phyloP scores from a whole-genome alignment of 1,284 basidiomycete genomes.

The Austropuccinia psidii region DNA sequence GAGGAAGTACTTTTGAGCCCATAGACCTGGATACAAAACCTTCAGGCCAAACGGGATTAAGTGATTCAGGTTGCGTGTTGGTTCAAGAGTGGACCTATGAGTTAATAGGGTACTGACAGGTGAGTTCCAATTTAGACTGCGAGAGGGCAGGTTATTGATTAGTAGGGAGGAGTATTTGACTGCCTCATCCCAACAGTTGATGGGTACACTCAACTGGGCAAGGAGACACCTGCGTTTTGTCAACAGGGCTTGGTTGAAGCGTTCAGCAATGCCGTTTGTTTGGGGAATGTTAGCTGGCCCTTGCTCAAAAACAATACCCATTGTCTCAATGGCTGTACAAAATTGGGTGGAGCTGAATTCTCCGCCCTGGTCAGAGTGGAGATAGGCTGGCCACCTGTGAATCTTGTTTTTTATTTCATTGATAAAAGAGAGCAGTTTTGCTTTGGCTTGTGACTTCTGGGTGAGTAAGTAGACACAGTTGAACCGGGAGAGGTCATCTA shows the following conservation, averaged over 20 bases:
- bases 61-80: background rate
- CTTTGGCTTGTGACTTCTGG: background rate
- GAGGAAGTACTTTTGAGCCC: background rate
- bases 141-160: background rate
- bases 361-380: background rate
- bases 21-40: background rate
- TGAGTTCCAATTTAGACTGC: background rate
- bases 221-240: background rate
- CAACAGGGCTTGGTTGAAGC: constrained; percentile 3
- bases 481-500: constrained; percentile 3
- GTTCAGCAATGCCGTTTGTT: background rate
- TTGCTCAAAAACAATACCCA: background rate
- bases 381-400: background rate
- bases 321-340: background rate
- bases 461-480: background rate
- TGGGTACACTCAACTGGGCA: background rate
- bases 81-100: background rate
- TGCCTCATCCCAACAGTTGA: constrained; percentile 9
- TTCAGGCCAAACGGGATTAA: constrained; percentile 6
- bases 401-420: background rate
- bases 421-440: background rate
- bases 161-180: background rate
- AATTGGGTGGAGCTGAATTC: background rate
- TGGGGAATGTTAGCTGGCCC: constrained; percentile 1
- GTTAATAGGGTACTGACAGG: background rate